Evolutionary conservation across 805 yeast genomes (phyloP), one percentile per base, ranked within the genome.

Genomic region (Yarrowia alimentaria): DNA sequence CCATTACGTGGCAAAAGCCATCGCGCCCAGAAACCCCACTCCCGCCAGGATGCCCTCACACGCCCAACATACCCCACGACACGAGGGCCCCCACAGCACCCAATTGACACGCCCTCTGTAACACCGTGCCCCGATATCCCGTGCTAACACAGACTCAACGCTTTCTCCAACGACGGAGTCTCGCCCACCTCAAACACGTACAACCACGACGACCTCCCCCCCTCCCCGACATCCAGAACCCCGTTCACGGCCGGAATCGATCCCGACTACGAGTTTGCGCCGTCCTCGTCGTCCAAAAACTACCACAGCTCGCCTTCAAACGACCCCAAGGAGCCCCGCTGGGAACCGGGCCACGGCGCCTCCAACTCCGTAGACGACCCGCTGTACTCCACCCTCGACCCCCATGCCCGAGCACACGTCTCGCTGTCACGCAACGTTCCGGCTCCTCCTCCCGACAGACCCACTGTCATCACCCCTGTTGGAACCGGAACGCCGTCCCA

Each of bases 181-280:
- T 40, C 47, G 33, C 47, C 47, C 18, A 40, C 47, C n/a, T 40
- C 47, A 18, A 28, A 28, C 47, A 19, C 47, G 3, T 40, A 40
- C 33, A 28, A 40, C 19, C 32, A 28, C 14, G 47, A 40, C 12
- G 47, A 43, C 5, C 37, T 24, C 12, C 35, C 50, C 16, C 50
- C 50, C 5, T 43, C 50, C 6, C 37, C 50, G 29, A 30, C 50
- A 13, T 43, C 50, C 22, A 37, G 50, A 12, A 21, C 35, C 4
- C 37, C 50, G 11, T 30, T 31, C 37, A 43, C 50, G n/a, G n/a
- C n/a, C 11, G 50, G 50, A 20, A 31, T 43, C 22, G 50, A 43
- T 31, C 50, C 37, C 16, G 50, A 43, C 50, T 43, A 43, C 50
- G 50, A 31, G 16, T 43, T 43, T 31, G 30, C 50, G 11, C 47